These are phyloP conservation scores for Arabidopsis lyrata DNA, from an alignment of 441 rosid genomes.

Conservation along the genomic window DNA sequence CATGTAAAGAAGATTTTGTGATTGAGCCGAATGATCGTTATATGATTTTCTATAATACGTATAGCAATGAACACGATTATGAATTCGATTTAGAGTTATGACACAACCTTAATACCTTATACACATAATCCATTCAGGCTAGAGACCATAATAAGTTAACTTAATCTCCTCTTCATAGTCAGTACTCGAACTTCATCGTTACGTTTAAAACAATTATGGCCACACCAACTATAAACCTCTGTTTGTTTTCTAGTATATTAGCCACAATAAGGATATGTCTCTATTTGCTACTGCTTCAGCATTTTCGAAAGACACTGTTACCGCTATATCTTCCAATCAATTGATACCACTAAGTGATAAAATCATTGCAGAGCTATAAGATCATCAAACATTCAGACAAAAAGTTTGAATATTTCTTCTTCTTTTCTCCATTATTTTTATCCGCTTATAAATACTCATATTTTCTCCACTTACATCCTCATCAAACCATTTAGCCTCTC, in stretches of 20 bases:
- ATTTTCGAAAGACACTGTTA: constrained; percentile 2
- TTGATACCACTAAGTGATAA: constrained; percentile 26
- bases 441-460: constrained; percentile 44
- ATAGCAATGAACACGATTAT: neutral
- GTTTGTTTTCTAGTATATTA: neutral
- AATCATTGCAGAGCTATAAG: constrained; percentile 19
- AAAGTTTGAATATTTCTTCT: constrained; percentile 18
- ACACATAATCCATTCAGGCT: neutral
- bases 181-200: neutral
- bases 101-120: neutral
- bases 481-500: constrained; percentile 35
- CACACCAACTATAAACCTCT: constrained; percentile 3
- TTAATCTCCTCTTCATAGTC: neutral
- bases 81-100: neutral
- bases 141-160: neutral
- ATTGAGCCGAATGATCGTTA: neutral
- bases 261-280: neutral
- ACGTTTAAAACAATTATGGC: neutral
- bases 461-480: constrained; percentile 22
- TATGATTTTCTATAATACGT: neutral
- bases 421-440: constrained; percentile 14
- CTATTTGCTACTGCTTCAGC: constrained; percentile 4
- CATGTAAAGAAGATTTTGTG: neutral
- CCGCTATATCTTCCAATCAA: constrained; percentile 17
- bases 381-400: constrained; percentile 33